These are phyloP conservation scores for Arthroderma sp. DNA, from an alignment of 2,329 filamentous ascomycete genomes.

Conservation along the genomic window DNA sequence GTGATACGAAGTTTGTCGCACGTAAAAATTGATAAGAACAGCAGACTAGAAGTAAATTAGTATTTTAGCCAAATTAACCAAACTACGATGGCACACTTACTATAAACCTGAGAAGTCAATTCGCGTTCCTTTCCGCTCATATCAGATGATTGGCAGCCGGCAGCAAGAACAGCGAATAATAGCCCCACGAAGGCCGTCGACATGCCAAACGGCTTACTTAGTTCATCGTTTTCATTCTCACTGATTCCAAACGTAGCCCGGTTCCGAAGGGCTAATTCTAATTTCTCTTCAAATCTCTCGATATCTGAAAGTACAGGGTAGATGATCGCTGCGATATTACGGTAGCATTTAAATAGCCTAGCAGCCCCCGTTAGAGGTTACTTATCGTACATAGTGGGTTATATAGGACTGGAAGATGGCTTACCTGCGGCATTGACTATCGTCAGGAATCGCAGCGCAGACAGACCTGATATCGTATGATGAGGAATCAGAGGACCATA, in stretches of 20 bases:
- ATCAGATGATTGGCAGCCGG: conserved; percentile 49
- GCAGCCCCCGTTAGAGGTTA: neutral
- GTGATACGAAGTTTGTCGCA: conserved; percentile 52
- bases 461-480: conserved; percentile 46
- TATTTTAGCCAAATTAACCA: neutral
- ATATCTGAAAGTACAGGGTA: conserved; percentile 50
- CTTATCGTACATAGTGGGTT: neutral
- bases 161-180: conserved; percentile 51
- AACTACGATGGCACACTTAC: conserved; percentile 24
- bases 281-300: conserved; percentile 42
- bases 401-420: conserved; percentile 14
- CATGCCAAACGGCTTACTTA: conserved; percentile 46
- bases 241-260: conserved; percentile 36
- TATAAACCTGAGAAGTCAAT: conserved; percentile 52
- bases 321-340: conserved; percentile 34
- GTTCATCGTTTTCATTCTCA: conserved; percentile 35
- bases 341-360: conserved; percentile 14
- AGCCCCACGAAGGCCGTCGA: conserved; percentile 48
- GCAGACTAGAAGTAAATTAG: conserved; percentile 36
- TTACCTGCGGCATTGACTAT: conserved; percentile 44
- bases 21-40: conserved; percentile 54
- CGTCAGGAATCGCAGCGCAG: conserved; percentile 46
- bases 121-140: conserved; percentile 48
- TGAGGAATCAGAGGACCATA: conserved; percentile 52
- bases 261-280: conserved; percentile 43